Evolutionary conservation across 768 basidiomycete genomes (phyloP).

Genomic region (Amanita fuliginea): DNA sequence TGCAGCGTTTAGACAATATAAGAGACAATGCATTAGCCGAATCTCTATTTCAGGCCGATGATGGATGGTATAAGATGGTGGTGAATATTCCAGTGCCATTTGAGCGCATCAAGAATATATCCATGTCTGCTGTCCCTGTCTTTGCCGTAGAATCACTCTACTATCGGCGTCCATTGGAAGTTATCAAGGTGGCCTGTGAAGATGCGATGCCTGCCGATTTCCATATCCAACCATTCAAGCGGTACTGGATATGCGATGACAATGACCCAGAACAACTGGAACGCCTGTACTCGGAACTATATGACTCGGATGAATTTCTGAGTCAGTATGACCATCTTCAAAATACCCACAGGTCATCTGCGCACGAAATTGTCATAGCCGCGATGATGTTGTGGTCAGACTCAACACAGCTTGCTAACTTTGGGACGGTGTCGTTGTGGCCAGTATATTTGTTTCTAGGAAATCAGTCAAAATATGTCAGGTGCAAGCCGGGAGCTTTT

Average conservation of each 20-base stretch:
- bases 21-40: neutral
- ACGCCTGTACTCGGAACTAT: neutral
- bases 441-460: conserved; percentile 13
- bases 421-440: neutral
- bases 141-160: conserved; percentile 17
- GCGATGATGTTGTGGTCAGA: conserved; percentile 1
- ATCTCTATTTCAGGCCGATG: neutral
- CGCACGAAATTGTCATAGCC: neutral
- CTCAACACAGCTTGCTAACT: neutral
- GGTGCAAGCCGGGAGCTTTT: conserved; percentile 15
- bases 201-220: neutral
- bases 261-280: neutral
- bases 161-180: conserved; percentile 14
- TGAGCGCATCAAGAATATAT: conserved; percentile 7
- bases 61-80: conserved; percentile 13
- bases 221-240: neutral
- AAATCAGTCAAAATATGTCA: conserved; percentile 27
- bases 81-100: conserved; percentile 15
- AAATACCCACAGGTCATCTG: neutral
- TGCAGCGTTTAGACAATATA: neutral
- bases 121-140: conserved; percentile 11
- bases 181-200: conserved; percentile 14
- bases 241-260: neutral
- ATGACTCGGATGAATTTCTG: neutral
- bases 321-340: neutral